A percentile compares a stretch with the other conserved stretches of the same genome.
Evolutionary conservation across 2,329 filamentous ascomycete species (phyloP).

Genomic region (Ceratocystis alfenasii): DNA sequence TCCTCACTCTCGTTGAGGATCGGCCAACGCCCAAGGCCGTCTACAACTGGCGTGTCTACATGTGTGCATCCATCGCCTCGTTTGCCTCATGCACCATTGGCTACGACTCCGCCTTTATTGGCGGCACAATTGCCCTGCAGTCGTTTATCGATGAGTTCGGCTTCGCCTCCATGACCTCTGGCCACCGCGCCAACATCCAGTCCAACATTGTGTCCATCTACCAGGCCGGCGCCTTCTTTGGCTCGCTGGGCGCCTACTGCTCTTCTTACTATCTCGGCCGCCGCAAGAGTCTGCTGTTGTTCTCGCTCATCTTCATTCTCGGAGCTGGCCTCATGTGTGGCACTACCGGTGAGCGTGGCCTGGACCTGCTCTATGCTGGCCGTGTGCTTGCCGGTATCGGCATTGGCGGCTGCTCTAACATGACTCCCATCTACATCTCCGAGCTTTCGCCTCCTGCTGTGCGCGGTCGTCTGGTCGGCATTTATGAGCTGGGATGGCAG

Average conservation of each 20-base stretch:
- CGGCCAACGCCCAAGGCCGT: conserved; percentile 45
- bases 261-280: conserved; percentile 57
- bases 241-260: conserved; percentile 56
- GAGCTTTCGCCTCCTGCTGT: conserved; percentile 51
- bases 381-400: conserved; percentile 52
- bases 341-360: conserved; percentile 47
- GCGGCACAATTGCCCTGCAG: conserved; percentile 55
- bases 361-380: conserved; percentile 52
- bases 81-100: conserved; percentile 44
- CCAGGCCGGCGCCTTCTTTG: conserved; percentile 76
- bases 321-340: conserved; percentile 47
- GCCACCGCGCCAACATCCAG: conserved; percentile 47
- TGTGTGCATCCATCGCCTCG: conserved; percentile 42
- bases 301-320: conserved; percentile 52
- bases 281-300: conserved; percentile 50
- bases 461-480: conserved; percentile 51
- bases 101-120: conserved; percentile 59
- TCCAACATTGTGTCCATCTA: conserved; percentile 67
- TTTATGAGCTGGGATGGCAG: conserved; percentile 57
- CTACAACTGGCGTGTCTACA: conserved; percentile 51
- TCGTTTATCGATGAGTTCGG: conserved; percentile 46
- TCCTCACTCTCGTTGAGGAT: conserved; percentile 44
- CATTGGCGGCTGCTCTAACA: conserved; percentile 50
- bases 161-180: conserved; percentile 40
- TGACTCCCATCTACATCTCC: conserved; percentile 51